Evolutionary conservation across 176 grass and related monocot species (phyloP).

Genomic region (Zea luxurians): DNA sequence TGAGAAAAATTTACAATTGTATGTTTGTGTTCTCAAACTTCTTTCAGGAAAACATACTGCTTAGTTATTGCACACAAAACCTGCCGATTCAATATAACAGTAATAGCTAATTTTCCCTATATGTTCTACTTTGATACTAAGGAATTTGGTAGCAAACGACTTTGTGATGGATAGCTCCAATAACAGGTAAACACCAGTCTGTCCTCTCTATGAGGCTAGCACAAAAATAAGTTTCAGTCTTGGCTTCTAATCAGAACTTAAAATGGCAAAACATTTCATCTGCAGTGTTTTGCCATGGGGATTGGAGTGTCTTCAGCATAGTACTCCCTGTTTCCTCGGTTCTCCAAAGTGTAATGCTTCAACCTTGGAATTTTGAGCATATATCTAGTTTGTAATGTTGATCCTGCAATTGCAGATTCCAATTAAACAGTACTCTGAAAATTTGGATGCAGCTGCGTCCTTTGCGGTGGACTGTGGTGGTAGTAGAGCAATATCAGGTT

Average conservation of each 20-base stretch:
- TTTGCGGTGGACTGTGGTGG: constrained; percentile 69
- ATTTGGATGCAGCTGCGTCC: constrained; percentile 46
- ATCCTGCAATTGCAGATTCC: neutral
- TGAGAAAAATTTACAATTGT: constrained; percentile 61
- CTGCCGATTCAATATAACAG: neutral
- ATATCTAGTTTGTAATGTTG: neutral
- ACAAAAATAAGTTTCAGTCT: neutral
- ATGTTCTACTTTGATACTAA: constrained; percentile 34
- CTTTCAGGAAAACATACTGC: neutral
- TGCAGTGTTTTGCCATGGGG: constrained; percentile 60
- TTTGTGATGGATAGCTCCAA: constrained; percentile 63
- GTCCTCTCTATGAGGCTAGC: constrained; percentile 3
- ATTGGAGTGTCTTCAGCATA: constrained; percentile 60
- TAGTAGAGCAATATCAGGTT: constrained; percentile 47
- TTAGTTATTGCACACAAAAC: constrained; percentile 32
- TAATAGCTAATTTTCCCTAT: constrained; percentile 22
- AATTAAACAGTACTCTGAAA: neutral
- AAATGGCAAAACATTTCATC: constrained; percentile 7
- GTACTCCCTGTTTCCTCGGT: constrained; percentile 56
- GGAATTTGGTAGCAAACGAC: constrained; percentile 88
- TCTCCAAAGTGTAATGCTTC: constrained; percentile 60
- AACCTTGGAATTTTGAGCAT: constrained; percentile 12
- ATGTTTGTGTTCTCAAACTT: constrained; percentile 41
- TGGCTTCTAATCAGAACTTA: constrained; percentile 20
- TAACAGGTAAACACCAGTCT: constrained; percentile 49